phyloP scores from a whole-genome alignment of 495 filamentous ascomycete genomes.

The Talaromyces ruber region DNA sequence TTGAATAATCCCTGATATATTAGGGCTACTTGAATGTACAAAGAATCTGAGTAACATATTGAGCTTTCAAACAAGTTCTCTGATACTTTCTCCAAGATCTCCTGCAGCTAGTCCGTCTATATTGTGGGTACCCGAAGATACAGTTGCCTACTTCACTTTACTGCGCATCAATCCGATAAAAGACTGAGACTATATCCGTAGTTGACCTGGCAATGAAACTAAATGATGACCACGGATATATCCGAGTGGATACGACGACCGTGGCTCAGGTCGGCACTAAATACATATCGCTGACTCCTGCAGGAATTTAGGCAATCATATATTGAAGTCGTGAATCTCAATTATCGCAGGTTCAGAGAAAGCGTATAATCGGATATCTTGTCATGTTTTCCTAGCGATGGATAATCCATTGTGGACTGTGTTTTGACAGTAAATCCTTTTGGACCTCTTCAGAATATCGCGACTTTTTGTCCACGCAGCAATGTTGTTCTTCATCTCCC shows the following conservation, averaged over 20 bases:
- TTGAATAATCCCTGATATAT: no score
- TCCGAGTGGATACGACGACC: no score
- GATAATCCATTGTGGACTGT: neutral
- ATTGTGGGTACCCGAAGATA: no score
- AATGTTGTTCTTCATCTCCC: neutral
- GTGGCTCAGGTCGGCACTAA: neutral
- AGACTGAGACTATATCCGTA: neutral
- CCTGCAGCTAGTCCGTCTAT: no score
- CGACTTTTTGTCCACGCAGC: neutral
- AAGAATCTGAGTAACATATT: no score
- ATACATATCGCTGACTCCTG: neutral
- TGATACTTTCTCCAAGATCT: no score
- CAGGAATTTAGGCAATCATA: neutral
- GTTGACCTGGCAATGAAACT: no score
- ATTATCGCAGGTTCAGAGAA: neutral
- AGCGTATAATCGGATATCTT: neutral
- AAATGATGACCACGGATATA: neutral
- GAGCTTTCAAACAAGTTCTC: no score
- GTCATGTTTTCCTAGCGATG: neutral
- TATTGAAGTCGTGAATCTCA: neutral
- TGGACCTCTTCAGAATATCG: neutral
- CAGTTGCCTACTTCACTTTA: neutral
- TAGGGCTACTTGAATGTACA: no score
- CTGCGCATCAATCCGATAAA: neutral
- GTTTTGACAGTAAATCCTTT: neutral